These are phyloP conservation scores for Musa acuminata DNA, from an alignment of 176 grass and related monocot species.

Conservation along the genomic window DNA sequence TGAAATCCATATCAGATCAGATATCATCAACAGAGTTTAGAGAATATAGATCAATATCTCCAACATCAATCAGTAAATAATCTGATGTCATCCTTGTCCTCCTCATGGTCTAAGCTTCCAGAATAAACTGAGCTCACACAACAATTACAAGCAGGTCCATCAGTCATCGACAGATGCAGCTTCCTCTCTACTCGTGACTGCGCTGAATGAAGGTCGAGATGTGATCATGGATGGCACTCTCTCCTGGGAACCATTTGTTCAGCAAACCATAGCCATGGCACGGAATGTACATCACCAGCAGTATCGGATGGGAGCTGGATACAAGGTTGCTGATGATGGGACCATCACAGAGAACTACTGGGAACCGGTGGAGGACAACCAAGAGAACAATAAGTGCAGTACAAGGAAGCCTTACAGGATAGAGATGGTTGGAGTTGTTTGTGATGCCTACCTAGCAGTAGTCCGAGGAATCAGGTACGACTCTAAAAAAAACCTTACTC, in stretches of 20 bases:
- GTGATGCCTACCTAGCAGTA: conserved; percentile 88
- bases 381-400: neutral
- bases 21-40: no score
- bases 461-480: conserved; percentile 67
- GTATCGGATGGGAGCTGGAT: conserved; percentile 81
- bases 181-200: conserved; percentile 82
- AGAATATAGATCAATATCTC: no score
- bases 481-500: neutral
- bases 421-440: conserved; percentile 77
- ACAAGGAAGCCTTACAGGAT: conserved; percentile 70
- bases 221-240: conserved; percentile 96
- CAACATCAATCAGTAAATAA: neutral
- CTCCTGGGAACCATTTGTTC: conserved; percentile 91
- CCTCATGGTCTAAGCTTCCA: neutral
- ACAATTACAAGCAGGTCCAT: conserved; percentile 44
- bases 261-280: conserved; percentile 79
- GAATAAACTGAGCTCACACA: neutral
- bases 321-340: conserved; percentile 66
- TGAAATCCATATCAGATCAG: no score
- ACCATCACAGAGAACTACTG: conserved; percentile 71
- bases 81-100: neutral
- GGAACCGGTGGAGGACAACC: conserved; percentile 39
- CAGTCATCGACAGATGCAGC: conserved; percentile 84
- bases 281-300: conserved; percentile 61
- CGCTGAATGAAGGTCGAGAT: conserved; percentile 87